phyloP scores from a whole-genome alignment of 306 rosid species.

The Casuarina cunninghamiana region DNA sequence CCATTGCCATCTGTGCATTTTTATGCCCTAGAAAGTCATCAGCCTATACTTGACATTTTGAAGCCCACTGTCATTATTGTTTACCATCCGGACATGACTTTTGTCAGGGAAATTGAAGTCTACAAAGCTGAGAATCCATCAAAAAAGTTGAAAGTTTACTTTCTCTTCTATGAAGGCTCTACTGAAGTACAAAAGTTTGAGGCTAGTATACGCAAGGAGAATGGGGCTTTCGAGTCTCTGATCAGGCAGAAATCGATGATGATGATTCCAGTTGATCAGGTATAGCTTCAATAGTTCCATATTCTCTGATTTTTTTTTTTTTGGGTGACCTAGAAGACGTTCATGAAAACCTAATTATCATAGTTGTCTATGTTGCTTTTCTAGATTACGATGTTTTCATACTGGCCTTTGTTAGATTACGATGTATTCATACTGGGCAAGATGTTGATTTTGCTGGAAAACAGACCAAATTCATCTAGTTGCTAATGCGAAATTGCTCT shows the following conservation, averaged over 20 bases:
- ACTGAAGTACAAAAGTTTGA: constrained; percentile 92
- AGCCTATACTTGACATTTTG: constrained; percentile 75
- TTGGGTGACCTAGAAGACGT: not conserved
- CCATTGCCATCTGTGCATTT: constrained; percentile 75
- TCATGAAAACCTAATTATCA: not conserved
- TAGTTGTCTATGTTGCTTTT: not conserved
- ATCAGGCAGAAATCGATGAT: constrained; percentile 94
- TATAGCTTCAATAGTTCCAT: constrained; percentile 24
- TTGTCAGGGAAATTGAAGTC: constrained; percentile 92
- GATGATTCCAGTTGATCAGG: constrained; percentile 98
- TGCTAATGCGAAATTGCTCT: not conserved
- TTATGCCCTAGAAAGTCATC: constrained; percentile 90
- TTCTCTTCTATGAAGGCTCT: constrained; percentile 89
- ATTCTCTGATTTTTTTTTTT: not conserved
- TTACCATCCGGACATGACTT: constrained; percentile 92
- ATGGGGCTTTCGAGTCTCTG: constrained; percentile 95
- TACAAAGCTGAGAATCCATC: constrained; percentile 77
- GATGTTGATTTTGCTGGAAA: not conserved
- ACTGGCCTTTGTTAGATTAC: not conserved
- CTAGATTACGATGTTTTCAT: not conserved
- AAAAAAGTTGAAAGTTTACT: constrained; percentile 74
- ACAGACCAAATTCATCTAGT: not conserved
- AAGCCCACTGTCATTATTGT: constrained; percentile 77
- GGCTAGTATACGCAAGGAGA: constrained; percentile 91
- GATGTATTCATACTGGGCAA: not conserved